phyloP scores from a whole-genome alignment of 176 grass and related monocot species.

The Canna indica region DNA sequence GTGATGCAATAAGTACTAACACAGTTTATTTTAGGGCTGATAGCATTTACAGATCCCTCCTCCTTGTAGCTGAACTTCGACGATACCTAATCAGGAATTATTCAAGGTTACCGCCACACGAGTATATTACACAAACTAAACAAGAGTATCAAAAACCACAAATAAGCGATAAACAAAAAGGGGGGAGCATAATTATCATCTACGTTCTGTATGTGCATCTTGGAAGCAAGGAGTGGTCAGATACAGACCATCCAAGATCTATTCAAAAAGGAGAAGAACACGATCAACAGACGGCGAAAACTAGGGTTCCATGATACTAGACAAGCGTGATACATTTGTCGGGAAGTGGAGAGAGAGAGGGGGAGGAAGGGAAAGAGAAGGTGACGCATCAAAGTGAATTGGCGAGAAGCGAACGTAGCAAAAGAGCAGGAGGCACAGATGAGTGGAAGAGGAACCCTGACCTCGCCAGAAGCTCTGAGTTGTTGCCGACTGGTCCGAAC shows the following conservation, averaged over 20 bases:
- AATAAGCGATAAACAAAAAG: no score
- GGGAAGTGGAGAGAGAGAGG: not conserved
- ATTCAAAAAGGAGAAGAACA: not conserved
- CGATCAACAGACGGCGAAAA: not conserved
- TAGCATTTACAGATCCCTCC: no score
- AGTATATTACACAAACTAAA: no score
- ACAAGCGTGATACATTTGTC: not conserved
- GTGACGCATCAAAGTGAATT: not conserved
- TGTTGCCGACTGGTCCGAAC: not conserved
- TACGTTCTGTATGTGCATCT: constrained; percentile 95
- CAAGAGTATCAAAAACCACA: no score
- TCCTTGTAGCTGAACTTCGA: no score
- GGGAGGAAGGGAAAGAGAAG: not conserved
- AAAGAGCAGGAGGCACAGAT: not conserved
- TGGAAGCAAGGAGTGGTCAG: not conserved
- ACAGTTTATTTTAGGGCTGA: no score
- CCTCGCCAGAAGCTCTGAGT: not conserved
- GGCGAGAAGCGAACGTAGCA: not conserved
- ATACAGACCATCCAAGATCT: not conserved
- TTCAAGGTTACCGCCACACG: no score
- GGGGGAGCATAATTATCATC: constrained; percentile 27
- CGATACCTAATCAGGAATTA: no score
- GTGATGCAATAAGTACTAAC: no score
- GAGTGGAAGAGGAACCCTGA: not conserved
- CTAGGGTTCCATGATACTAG: not conserved